Percentiles rank a stretch among this genome's conserved stretches.
phyloP scores from a whole-genome alignment of 1,139 yeast genomes.

The Lodderomyces margitis region DNA sequence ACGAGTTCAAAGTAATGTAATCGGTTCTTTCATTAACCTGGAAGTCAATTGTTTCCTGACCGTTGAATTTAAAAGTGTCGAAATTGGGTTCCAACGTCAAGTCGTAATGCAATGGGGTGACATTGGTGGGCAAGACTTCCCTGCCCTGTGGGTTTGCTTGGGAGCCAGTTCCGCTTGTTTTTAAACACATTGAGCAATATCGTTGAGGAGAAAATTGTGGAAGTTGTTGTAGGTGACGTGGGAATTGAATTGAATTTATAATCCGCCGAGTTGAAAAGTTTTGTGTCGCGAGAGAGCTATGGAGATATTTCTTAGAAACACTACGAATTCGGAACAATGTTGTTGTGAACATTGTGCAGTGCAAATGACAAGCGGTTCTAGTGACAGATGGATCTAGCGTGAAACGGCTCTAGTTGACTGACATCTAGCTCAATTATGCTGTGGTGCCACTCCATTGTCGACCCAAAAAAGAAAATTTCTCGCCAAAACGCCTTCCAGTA shows the following conservation, averaged over 20 bases:
- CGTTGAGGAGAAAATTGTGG: constrained; percentile 3
- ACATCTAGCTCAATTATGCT: no score
- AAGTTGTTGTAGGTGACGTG: neutral
- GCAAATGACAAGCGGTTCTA: no score
- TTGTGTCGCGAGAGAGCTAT: neutral
- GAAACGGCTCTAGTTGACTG: no score
- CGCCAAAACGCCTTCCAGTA: neutral
- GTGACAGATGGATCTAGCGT: no score
- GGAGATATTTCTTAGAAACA: no score
- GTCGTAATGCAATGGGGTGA: constrained; percentile 70
- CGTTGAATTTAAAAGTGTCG: constrained; percentile 66
- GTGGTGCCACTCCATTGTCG: neutral
- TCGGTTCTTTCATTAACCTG: constrained; percentile 56
- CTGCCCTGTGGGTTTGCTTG: constrained; percentile 36
- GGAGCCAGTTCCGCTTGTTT: constrained; percentile 8
- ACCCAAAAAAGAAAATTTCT: neutral
- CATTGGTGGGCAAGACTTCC: constrained; percentile 70
- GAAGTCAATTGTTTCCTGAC: constrained; percentile 63
- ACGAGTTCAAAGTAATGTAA: constrained; percentile 54
- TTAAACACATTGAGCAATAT: constrained; percentile 16
- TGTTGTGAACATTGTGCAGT: no score
- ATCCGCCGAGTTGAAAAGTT: constrained; percentile 4
- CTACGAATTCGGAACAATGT: no score
- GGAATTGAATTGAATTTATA: neutral
- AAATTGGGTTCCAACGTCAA: constrained; percentile 73